Percentiles rank a stretch among this genome's conserved stretches.
phyloP scores from a whole-genome alignment of 2,329 filamentous ascomycete genomes.

The Fusarium sulawesiense region DNA sequence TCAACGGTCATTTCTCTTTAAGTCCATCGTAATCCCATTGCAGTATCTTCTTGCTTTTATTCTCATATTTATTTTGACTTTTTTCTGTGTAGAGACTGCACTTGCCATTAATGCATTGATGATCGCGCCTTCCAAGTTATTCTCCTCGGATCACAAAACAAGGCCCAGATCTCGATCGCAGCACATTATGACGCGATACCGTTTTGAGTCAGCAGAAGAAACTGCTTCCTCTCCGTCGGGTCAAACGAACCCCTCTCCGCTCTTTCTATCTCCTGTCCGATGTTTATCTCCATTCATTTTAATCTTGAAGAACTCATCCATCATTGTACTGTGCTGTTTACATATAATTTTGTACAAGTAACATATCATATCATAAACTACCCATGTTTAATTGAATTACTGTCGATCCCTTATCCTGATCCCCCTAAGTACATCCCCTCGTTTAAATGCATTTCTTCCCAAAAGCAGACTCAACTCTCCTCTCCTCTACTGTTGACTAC shows the following conservation, averaged over 20 bases:
- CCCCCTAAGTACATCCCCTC: background rate
- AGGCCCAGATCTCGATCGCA: background rate
- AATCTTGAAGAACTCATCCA: background rate
- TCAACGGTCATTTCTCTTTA: background rate
- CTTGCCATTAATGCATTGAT: background rate
- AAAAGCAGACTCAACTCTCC: conserved; percentile 41
- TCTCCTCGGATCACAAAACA: background rate
- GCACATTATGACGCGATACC: background rate
- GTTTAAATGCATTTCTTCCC: conserved; percentile 44
- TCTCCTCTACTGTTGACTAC: conserved; percentile 36
- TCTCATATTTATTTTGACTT: background rate
- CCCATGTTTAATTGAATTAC: background rate
- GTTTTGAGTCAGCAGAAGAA: background rate
- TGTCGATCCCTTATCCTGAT: too few relatives aligned
- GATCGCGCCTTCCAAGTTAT: background rate
- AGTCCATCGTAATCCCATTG: too few relatives aligned
- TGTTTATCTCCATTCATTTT: background rate
- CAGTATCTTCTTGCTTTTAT: too few relatives aligned
- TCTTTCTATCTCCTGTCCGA: background rate
- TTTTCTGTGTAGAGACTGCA: background rate
- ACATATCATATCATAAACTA: too few relatives aligned
- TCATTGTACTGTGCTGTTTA: background rate
- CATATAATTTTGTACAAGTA: background rate
- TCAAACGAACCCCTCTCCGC: background rate
- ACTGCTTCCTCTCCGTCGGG: background rate